Evolutionary conservation across 345 rosid genomes (phyloP), one percentile per base, ranked within the genome.

Genomic region (Rhizophora mangle): DNA sequence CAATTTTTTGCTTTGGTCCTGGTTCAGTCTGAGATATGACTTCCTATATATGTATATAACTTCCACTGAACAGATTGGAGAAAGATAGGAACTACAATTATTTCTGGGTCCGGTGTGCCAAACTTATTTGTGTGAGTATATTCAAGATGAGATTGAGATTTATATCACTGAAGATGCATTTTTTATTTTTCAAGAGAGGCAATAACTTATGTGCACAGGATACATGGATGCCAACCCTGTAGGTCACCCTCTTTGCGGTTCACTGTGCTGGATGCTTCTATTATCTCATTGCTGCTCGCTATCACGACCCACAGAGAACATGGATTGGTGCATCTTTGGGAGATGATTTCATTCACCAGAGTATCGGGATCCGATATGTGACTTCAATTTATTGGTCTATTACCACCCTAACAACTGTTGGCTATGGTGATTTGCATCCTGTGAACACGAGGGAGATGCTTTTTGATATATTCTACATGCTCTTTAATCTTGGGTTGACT

Each of bases 351-450:
- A 72, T 62, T 26, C 68, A 88, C 16, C 72, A 78, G 64, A 82
- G 91, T 70, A 6, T 92, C 55, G 82, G 93, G 85, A 81, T 69
- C 74, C 82, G 91, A 59, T 95, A 95, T 52, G 97, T 92, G 68
- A 92, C 96, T 52, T 82, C 98, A 11, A 84, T 95, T 69, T 95
- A 95, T 77, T 95, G 98, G 99, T 92, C 98, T 55, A 90, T 95
- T 72, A 95, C 99, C 58, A 95, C 99, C 26, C 78, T 95, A 34
- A 92, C 96, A 4, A 95, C 98, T 51, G 96, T 89, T 43, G 99
- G 98, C 55, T 92, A 95, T 69, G 99, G 99, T 6, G 99, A 95
- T 81, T 27, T 95, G 72, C 99, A 95, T 81, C 92, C 98, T 0
- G 96, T 86, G 66, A 95, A 92, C 75, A 72, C 86, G 30, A 81